Percentiles rank a stretch among this genome's conserved stretches.
Conservation (phyloP, 2,329 filamentous ascomycete species). For the Kalaharituber pfeilii region DNA sequence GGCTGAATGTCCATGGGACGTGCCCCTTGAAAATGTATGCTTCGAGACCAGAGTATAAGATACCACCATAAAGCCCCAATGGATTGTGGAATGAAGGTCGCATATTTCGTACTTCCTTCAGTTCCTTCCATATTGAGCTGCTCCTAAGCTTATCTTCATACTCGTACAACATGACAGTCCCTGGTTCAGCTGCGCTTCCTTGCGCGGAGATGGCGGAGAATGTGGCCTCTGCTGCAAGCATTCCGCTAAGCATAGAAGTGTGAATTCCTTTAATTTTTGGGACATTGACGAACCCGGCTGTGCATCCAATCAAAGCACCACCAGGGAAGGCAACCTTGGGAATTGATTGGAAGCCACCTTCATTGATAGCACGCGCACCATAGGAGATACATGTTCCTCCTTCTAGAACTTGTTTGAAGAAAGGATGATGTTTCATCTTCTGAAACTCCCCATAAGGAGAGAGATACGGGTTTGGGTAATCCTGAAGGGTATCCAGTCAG, state of each 20-base stretch:
- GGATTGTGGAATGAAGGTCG: slow-evolving; percentile 82
- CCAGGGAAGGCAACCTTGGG: slow-evolving; percentile 94
- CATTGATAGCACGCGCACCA: slow-evolving; percentile 74
- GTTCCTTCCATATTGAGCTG: slow-evolving; percentile 81
- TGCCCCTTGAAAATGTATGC: slow-evolving; percentile 73
- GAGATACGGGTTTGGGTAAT: slow-evolving; percentile 93
- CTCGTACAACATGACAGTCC: slow-evolving; percentile 77
- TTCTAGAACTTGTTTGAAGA: slow-evolving; percentile 72
- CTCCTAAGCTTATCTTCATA: slow-evolving; percentile 80
- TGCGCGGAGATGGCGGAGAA: slow-evolving; percentile 52
- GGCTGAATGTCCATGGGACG: slow-evolving; percentile 80
- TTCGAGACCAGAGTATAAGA: slow-evolving; percentile 85
- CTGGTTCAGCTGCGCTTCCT: slow-evolving; percentile 32
- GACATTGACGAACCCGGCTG: slow-evolving; percentile 89
- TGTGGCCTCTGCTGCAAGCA: slow-evolving; percentile 84
- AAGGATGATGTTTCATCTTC: slow-evolving; percentile 94
- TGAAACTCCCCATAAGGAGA: slow-evolving; percentile 94
- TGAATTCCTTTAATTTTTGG: slow-evolving; percentile 98
- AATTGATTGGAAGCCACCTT: slow-evolving; percentile 94
- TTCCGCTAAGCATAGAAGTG: slow-evolving; percentile 92
- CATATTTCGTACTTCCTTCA: slow-evolving; percentile 93
- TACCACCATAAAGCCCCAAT: slow-evolving; percentile 72
- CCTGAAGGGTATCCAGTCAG: slow-evolving; percentile 26
- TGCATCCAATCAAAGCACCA: slow-evolving; percentile 87
- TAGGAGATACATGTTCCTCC: slow-evolving; percentile 97